Base-by-base conservation (phyloP, 345 rosid species). In the Moringa oleifera region DNA sequence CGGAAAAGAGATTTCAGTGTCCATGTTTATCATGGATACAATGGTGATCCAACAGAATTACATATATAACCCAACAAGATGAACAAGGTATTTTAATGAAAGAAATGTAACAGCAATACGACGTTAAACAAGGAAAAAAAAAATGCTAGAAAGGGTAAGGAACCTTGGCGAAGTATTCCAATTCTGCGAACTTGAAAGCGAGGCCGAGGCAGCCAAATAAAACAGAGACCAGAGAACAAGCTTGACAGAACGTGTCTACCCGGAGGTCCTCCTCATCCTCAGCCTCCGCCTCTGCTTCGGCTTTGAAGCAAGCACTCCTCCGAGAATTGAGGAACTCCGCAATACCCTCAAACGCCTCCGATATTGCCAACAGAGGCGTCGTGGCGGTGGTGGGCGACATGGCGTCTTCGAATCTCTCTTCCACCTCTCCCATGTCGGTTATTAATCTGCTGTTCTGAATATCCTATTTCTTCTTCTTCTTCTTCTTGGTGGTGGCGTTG, bases 111-210 rank as follows among this genome's bases (percentile, higher is more conserved):
- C n/a, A n/a, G n/a, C n/a, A n/a, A n/a, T n/a, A n/a, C n/a, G n/a
- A n/a, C n/a, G n/a, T n/a, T 4, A 11, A 41, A 41, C 47, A 41
- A 41, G 47, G 12, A 53, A 51, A 23, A 0, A 9, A 18, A 25
- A 33, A 58, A n/a, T n/a, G n/a, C n/a, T n/a, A 23, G 46, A 55
- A 18, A 41, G 8, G 28, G 45, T 16, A 46, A 60, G 51, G 50
- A 57, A 92, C 96, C 85, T 92, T 92, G 65, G 85, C 59, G 53
- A 82, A 73, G 71, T 83, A 89, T 74, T 89, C 98, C 69, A 84
- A 62, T 76, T 89, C 93, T 11, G 96, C 96, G 57, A 92, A 89
- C 76, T 84, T 89, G 77, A 89, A 92, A 52, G 98, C 95, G 55
- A 92, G 81, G 55, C 98, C 98, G 0, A 92, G 95, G 67, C 80